Evolutionary conservation across 208 protist species (phyloP), one percentile per base, ranked within the genome.

Genomic region (Leishmania amazonensis): DNA sequence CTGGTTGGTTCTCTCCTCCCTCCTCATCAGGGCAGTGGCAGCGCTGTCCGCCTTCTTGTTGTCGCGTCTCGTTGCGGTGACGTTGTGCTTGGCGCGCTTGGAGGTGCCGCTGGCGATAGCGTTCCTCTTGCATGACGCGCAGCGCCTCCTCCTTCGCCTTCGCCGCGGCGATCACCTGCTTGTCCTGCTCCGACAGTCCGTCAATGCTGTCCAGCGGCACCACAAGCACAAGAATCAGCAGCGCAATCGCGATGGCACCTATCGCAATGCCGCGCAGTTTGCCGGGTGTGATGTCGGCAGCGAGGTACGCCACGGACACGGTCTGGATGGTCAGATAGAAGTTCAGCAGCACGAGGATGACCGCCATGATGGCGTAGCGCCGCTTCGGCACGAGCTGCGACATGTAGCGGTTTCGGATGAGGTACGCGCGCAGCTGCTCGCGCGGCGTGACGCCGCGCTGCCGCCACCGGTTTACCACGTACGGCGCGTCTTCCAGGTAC

Each of bases 361-460:
- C 2, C 57, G 81, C 79, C 38, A 86, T 47, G 53, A 94, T 78
- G 31, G 40, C 19, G 57, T 85, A 88, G 53, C 89, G 91, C 21
- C 88, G 87, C 57, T 88, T 78, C 8, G 91, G 88, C 47, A 94
- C 74, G 4, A 93, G 79, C 81, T 93, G 87, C 0, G 87, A 85
- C 87, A 91, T 90, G 80, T 91, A 93, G 47, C 89, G 87, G 75
- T 91, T 91, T 2, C 87, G 89, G 31, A 93, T 84, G 54, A 91
- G 86, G 74, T 88, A 84, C 15, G 70, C 77, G 31, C 73, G 81
- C 11, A 93, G 80, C 60, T 80, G 80, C 71, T 81, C 13, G 17
- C 72, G 76, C 42, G 79, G 81, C 35, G 81, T 85, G 28, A 88
- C 57, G n/a, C 58, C 57, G 47, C 76, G 81, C 58, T 80, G 80